A percentile compares a stretch with the other conserved stretches of the same genome.
Evolutionary conservation across 2,329 filamentous ascomycete species (phyloP).

Genomic region (Xylariales sp.): DNA sequence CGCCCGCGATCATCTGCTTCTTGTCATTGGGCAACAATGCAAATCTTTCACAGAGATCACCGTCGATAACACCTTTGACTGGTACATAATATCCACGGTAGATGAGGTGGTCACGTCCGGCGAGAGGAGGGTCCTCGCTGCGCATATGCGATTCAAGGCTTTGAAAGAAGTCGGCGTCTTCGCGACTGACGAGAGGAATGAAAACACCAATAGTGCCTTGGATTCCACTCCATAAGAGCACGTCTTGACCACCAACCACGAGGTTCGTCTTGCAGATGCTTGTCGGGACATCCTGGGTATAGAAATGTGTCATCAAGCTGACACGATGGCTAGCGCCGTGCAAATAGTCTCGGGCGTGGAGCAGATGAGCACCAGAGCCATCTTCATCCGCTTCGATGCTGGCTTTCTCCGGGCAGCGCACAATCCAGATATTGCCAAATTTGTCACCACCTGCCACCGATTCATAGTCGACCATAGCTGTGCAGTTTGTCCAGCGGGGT

Average conservation of each 20-base stretch:
- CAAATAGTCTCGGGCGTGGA: constrained; percentile 85
- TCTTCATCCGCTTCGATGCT: constrained; percentile 91
- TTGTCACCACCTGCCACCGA: constrained; percentile 93
- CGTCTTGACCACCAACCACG: constrained; percentile 85
- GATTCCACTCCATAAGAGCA: constrained; percentile 88
- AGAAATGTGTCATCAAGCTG: constrained; percentile 83
- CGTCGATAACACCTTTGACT: constrained; percentile 94
- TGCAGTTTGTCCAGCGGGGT: constrained; percentile 84
- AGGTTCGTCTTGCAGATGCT: constrained; percentile 85
- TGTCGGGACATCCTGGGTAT: constrained; percentile 86
- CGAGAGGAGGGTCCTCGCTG: constrained; percentile 79
- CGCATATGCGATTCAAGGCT: constrained; percentile 85
- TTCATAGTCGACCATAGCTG: constrained; percentile 96
- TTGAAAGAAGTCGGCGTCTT: constrained; percentile 98
- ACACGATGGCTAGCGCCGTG: constrained; percentile 84
- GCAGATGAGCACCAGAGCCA: constrained; percentile 82
- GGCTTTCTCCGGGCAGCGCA: constrained; percentile 80
- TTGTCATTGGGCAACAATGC: constrained; percentile 78
- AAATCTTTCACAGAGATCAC: constrained; percentile 92
- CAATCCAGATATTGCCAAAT: constrained; percentile 93
- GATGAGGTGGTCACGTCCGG: constrained; percentile 90
- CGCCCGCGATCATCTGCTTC: constrained; percentile 91
- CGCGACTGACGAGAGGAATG: constrained; percentile 84
- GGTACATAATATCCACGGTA: constrained; percentile 95
- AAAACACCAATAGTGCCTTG: constrained; percentile 93